Evolutionary conservation across 371 early-diverging fungal genomes (phyloP).

Genomic region (Blakeslea trispora): DNA sequence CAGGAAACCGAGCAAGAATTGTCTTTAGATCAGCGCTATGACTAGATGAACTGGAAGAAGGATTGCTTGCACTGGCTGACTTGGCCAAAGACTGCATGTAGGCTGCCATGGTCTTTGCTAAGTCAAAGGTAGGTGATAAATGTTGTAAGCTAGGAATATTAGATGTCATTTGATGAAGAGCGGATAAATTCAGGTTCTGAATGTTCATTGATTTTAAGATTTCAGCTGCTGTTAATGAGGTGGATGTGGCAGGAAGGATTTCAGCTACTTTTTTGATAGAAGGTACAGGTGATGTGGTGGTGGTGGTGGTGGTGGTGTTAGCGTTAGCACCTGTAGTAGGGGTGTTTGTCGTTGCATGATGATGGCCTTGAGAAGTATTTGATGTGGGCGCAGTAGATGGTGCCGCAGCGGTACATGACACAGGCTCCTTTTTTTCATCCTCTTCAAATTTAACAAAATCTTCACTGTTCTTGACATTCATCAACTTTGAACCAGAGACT

Average conservation of each 20-base stretch:
- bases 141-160: slow-evolving; percentile 42
- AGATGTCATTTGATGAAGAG: slow-evolving; percentile 46
- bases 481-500: slow-evolving; percentile 9
- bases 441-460: slow-evolving; percentile 54
- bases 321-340: not conserved
- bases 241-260: slow-evolving; percentile 17
- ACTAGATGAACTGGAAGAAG: slow-evolving; percentile 19
- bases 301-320: not conserved
- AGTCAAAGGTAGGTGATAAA: slow-evolving; percentile 39
- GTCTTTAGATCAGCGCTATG: slow-evolving; percentile 41
- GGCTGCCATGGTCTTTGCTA: slow-evolving; percentile 38
- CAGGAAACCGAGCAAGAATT: slow-evolving; percentile 43
- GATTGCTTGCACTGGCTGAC: slow-evolving; percentile 16
- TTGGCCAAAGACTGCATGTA: slow-evolving; percentile 44
- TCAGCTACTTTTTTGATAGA: slow-evolving; percentile 12
- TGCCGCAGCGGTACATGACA: no score
- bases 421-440: slow-evolving; percentile 33
- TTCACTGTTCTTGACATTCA: slow-evolving; percentile 34
- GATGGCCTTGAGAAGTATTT: no score
- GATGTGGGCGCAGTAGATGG: no score
- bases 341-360: no score
- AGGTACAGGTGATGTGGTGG: not conserved
- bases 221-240: slow-evolving; percentile 27
- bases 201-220: slow-evolving; percentile 36
- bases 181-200: slow-evolving; percentile 43